Evolutionary conservation across 2,329 filamentous ascomycete genomes (phyloP).

Genomic region (Diaporthe batatas): DNA sequence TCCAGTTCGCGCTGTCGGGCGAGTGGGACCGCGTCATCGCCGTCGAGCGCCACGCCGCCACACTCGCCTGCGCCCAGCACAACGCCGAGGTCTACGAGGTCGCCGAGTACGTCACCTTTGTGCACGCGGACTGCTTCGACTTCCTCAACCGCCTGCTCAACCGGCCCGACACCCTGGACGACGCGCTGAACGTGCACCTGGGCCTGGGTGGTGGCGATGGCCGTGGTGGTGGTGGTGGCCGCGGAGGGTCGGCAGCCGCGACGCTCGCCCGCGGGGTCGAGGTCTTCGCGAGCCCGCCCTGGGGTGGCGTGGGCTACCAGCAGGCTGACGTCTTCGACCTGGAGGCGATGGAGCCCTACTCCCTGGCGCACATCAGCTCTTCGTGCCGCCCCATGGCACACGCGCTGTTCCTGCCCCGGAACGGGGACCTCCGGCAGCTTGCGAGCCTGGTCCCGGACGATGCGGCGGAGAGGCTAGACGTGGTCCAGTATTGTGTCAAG

Average conservation of each 20-base stretch:
- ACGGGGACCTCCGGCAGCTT: constrained; percentile 84
- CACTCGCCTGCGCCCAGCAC: constrained; percentile 89
- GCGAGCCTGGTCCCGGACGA: constrained; percentile 66
- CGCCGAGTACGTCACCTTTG: constrained; percentile 81
- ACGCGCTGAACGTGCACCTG: constrained; percentile 1
- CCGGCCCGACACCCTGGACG: constrained; percentile 47
- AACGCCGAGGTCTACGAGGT: constrained; percentile 92
- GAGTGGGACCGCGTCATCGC: constrained; percentile 88
- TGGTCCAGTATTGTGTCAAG: constrained; percentile 92
- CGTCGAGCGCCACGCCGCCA: constrained; percentile 85
- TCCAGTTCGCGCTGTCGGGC: constrained; percentile 88
- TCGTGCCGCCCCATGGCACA: constrained; percentile 72
- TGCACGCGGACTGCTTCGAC: constrained; percentile 88
- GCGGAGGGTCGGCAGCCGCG: constrained; percentile 55
- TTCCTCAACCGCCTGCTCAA: constrained; percentile 63
- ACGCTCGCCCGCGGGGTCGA: constrained; percentile 53
- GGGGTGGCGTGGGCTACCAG: constrained; percentile 70
- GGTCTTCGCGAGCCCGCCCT: constrained; percentile 71
- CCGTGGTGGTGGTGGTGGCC: too few relatives aligned
- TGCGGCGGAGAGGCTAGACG: constrained; percentile 69
- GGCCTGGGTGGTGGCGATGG: constrained; percentile 42
- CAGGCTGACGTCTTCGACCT: constrained; percentile 83
- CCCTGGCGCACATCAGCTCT: constrained; percentile 71
- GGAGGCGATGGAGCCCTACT: constrained; percentile 95
- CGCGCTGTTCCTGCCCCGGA: constrained; percentile 87